Base-by-base conservation (phyloP, 164 flowering plant genomes). In the Warburgia ugandensis region DNA sequence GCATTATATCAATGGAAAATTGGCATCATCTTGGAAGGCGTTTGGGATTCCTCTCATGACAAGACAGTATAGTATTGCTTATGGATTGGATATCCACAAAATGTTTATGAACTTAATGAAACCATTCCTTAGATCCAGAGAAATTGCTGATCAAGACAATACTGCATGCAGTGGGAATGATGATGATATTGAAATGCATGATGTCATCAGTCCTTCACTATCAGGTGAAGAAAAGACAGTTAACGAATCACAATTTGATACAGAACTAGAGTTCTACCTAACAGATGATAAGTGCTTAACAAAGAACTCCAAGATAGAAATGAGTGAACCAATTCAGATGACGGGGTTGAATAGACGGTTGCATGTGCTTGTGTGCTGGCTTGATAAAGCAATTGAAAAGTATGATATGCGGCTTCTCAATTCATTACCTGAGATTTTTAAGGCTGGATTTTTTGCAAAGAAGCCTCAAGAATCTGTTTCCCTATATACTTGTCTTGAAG, bases 401-500 rank as follows among this genome's bases (percentile, higher is more conserved):
- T 83, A 76, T 68, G 79, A 87, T 62, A 60, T 66, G 26, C 45
- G 39, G 29, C 78, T 65, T 56, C 74, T 81, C 36, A 66, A 60
- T 70, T 52, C 75, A 42, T 66, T 80, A 7, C 94, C 95, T 1
- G 94, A 85, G 69, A 66, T 87, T 57, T 85, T 63, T 61, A 87
- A 78, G 68, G 65, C 83, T 31, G 76, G 80, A 22, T 70, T 74
- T 58, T 68, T 73, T 30, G 50, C 69, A 21, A 87, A 64, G 64
- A 77, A 61, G 61, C 74, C 86, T 48, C 95, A 77, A 57, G 96
- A 92, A 44, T 61, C 86, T 31, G 78, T 85, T 46, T 81, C 98
- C 45, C 61, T 92, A 38, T 87, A 81, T 64, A 75, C 72, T 43
- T 92, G 98, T 66, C 86, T 92, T 51, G 94, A 87, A 68, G 95